Base-by-base conservation (phyloP, 371 early-diverging fungal species). In the Mortierella sp. region DNA sequence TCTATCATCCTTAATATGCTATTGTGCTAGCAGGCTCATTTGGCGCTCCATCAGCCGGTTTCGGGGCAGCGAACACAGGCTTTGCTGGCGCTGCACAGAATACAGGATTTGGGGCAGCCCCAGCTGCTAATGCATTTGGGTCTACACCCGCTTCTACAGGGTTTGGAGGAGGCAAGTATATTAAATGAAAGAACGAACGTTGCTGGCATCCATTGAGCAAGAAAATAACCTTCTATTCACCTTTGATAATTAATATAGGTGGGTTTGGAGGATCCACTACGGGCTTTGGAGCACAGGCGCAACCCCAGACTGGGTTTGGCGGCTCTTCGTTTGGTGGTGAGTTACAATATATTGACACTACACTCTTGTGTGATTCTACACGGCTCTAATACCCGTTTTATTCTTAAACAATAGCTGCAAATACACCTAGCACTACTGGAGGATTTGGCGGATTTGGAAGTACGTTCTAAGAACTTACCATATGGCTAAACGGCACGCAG, bases 281-380 rank as follows among this genome's bases (percentile, higher is more conserved):
- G 19, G 88, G 85, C 55, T 90, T 90, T 70, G 91, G 91, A 29
- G 89, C 82, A 13, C 85, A 83, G 58, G 69, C 69, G n/a, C 82
- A 82, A 51, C 74, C 82, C 34, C 86, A 87, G 73, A 72, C 86
- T 61, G 78, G 82, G 66, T 85, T 89, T 45, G 83, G 86, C 43
- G 68, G 75, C 61, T 71, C 84, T 26, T 71, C 85, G 9, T 86
- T 88, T 83, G 88, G 91, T 67, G 89, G 90, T 85, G 67, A 8
- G 15, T 61, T 1, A 8, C 40, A 34, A 35, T 23, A 57, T 29
- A 26, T 43, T 32, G 43, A 40, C 8, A n/a, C 47, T 5, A n/a
- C 47, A 47, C 7, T 47, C n/a, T 8, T 47, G 7, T 15, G 15
- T 15, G 40, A 40, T 40, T 40, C 40, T 29, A 43, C 13, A 29